Conservation (phyloP, 495 filamentous ascomycete species). For the Parmelia sp. region DNA sequence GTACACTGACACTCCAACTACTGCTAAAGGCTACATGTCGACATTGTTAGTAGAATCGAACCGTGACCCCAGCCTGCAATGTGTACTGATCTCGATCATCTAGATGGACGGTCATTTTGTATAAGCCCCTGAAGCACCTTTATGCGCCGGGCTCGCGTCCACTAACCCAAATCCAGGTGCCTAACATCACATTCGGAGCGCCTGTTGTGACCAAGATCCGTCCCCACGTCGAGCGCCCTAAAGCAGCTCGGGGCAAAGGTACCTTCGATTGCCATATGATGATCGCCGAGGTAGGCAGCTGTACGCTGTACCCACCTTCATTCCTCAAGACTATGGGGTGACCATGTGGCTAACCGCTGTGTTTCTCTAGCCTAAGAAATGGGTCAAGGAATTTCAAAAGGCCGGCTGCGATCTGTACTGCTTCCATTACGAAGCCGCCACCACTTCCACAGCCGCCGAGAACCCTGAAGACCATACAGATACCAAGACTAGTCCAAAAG, state of each 20-base stretch:
- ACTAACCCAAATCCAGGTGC: slow-evolving; percentile 38
- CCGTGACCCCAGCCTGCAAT: neutral
- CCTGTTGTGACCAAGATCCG: slow-evolving; percentile 93
- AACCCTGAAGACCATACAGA: slow-evolving; percentile 59
- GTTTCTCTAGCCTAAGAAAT: slow-evolving; percentile 78
- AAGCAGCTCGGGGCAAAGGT: slow-evolving; percentile 57
- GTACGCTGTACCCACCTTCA: slow-evolving; percentile 4
- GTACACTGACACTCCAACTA: neutral
- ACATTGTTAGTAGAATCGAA: slow-evolving; percentile 22
- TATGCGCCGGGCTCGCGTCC: neutral
- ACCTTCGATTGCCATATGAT: slow-evolving; percentile 99
- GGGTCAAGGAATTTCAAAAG: slow-evolving; percentile 88
- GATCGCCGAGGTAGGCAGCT: slow-evolving; percentile 76
- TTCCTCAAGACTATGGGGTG: neutral
- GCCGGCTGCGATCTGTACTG: slow-evolving; percentile 97
- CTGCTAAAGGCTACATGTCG: slow-evolving; percentile 46
- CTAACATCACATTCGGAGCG: slow-evolving; percentile 93
- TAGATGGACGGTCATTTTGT: slow-evolving; percentile 91
- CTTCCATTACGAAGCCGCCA: slow-evolving; percentile 98
- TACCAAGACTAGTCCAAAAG: slow-evolving; percentile 66
- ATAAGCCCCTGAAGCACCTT: too few relatives aligned
- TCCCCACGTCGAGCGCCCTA: slow-evolving; percentile 63
- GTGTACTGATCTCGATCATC: slow-evolving; percentile 1
- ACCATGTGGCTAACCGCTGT: slow-evolving; percentile 11
- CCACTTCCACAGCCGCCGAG: slow-evolving; percentile 74